Evolutionary conservation across 805 yeast species (phyloP).

Genomic region (Metschnikowia lochheadii): DNA sequence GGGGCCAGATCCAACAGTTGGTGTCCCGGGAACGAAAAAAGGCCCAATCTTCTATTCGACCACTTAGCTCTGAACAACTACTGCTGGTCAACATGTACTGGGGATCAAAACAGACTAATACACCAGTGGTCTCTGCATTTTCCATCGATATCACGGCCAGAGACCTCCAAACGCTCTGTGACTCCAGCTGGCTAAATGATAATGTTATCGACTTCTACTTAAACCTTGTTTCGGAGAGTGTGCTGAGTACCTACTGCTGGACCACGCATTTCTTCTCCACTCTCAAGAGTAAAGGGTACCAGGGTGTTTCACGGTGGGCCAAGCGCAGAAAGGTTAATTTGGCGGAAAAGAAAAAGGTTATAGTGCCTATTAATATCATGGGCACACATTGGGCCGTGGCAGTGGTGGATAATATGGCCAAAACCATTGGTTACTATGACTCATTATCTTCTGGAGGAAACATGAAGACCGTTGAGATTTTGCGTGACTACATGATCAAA

Average conservation of each 20-base stretch:
- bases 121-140: conserved; percentile 30
- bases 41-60: conserved; percentile 7
- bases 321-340: conserved; percentile 68
- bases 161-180: conserved; percentile 69
- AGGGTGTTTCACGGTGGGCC: conserved; percentile 82
- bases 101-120: conserved; percentile 20
- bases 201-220: conserved; percentile 82
- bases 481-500: conserved; percentile 59
- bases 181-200: conserved; percentile 85
- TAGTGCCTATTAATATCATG: conserved; percentile 82
- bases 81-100: conserved; percentile 32
- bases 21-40: conserved; percentile 15
- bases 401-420: conserved; percentile 58
- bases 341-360: conserved; percentile 56
- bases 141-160: conserved; percentile 57
- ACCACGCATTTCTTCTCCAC: conserved; percentile 86
- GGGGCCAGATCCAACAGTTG: conserved; percentile 13
- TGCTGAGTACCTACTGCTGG: conserved; percentile 56
- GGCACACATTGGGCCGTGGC: conserved; percentile 92
- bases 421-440: conserved; percentile 69
- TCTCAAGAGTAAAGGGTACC: conserved; percentile 66
- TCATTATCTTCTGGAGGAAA: conserved; percentile 56
- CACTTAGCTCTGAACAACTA: conserved; percentile 27
- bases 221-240: conserved; percentile 45
- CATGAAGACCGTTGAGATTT: conserved; percentile 36